phyloP scores from a whole-genome alignment of 129 eudicot species.

The Pseudognaphalium luteoalbum region DNA sequence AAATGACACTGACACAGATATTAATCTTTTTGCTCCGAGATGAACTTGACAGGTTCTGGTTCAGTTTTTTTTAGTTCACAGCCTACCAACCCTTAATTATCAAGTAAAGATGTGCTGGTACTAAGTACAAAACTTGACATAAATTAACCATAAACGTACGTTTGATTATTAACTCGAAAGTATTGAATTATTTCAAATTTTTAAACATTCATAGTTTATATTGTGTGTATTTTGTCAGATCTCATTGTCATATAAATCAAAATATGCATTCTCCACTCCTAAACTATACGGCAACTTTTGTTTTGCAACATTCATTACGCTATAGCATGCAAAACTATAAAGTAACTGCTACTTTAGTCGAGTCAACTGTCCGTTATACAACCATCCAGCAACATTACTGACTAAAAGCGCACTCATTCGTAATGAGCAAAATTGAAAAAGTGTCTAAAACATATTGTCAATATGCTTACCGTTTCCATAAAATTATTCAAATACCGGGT shows the following conservation, averaged over 20 bases:
- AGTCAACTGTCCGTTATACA: conserved; percentile 6
- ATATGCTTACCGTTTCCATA: background rate
- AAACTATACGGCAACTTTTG: background rate
- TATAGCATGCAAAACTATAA: background rate
- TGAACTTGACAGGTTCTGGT: background rate
- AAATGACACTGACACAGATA: too few species aligned
- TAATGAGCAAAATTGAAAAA: conserved; percentile 21
- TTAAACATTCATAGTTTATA: too few species aligned
- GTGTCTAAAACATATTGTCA: background rate
- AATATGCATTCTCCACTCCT: too few species aligned
- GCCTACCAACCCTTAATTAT: too few species aligned
- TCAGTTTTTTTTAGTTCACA: too few species aligned
- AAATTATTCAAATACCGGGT: background rate
- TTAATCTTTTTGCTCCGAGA: background rate
- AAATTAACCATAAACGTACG: too few species aligned
- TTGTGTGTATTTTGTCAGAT: too few species aligned
- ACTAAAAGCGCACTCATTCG: background rate
- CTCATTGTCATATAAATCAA: background rate
- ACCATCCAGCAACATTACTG: conserved; percentile 13
- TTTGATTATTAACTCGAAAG: too few species aligned
- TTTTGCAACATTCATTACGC: background rate
- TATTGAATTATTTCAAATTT: too few species aligned
- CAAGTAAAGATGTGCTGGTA: too few species aligned
- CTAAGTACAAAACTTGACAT: too few species aligned
- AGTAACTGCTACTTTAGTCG: conserved; percentile 7